Percentiles rank a stretch among this genome's conserved stretches.
phyloP scores from a whole-genome alignment of 106 monocot genomes.

The Dendrobium officinale region DNA sequence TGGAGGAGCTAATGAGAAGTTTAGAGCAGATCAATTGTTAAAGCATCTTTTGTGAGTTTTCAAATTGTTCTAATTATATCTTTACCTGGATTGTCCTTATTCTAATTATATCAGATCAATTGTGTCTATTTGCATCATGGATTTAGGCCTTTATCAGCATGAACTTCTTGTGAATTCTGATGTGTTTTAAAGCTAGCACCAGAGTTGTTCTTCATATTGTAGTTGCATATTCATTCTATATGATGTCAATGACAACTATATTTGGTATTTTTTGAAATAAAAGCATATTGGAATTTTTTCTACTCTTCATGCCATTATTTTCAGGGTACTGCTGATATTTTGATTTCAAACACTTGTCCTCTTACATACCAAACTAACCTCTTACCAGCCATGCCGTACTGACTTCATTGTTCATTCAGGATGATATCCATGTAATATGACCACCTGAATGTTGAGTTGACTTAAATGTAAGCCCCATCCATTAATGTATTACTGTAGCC shows the following conservation, averaged over 20 bases:
- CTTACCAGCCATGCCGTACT: too few relatives aligned
- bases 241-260: background rate
- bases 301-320: too few relatives aligned
- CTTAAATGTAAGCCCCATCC: too few relatives aligned
- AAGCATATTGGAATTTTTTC: too few relatives aligned
- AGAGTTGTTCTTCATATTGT: background rate
- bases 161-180: background rate
- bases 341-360: too few relatives aligned
- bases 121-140: background rate
- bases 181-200: background rate
- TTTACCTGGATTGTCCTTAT: background rate
- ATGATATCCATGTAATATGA: too few relatives aligned
- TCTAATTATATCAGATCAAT: too few relatives aligned
- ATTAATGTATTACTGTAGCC: too few relatives aligned
- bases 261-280: background rate
- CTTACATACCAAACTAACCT: too few relatives aligned
- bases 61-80: background rate
- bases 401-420: too few relatives aligned
- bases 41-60: conserved; percentile 53
- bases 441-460: too few relatives aligned
- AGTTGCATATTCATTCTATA: background rate
- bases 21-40: conserved; percentile 50
- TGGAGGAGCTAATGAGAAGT: conserved; percentile 70
- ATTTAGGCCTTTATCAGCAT: background rate
- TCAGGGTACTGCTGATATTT: too few relatives aligned